phyloP scores from a whole-genome alignment of 164 flowering plant species.

The Dillenia turbinata region DNA sequence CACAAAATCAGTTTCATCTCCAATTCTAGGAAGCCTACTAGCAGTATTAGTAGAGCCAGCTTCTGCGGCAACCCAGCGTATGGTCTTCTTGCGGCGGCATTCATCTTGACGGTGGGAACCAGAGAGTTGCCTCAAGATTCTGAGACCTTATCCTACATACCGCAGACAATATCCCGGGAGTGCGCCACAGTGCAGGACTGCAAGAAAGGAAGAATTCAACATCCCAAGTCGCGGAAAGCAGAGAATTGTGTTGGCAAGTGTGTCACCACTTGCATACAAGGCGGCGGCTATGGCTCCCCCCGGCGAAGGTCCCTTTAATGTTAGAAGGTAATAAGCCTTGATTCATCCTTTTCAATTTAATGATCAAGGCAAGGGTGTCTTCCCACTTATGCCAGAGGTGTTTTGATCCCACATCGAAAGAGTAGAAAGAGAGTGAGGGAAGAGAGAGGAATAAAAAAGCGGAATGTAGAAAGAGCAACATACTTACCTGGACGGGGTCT shows the following conservation, averaged over 20 bases:
- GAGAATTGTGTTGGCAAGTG: conserved; percentile 81
- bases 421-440: too few species aligned
- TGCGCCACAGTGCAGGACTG: conserved; percentile 36
- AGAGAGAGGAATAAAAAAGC: too few species aligned
- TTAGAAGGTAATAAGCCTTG: conserved; percentile 41
- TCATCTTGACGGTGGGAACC: conserved; percentile 14
- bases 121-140: conserved; percentile 7
- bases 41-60: too few species aligned
- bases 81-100: conserved; percentile 25
- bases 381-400: too few species aligned
- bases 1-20: too few species aligned
- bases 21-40: too few species aligned
- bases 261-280: conserved; percentile 75
- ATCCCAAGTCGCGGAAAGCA: conserved; percentile 74
- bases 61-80: conserved; percentile 6
- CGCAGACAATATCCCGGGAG: conserved; percentile 64
- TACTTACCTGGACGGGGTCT: too few species aligned
- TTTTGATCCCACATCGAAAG: too few species aligned
- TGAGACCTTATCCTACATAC: conserved; percentile 66
- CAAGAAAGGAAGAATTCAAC: conserved; percentile 54
- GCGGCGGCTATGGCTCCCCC: conserved; percentile 92
- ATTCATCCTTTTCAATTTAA: background rate
- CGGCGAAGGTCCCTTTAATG: conserved; percentile 85
- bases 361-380: background rate
- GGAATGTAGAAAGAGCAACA: too few species aligned